These are phyloP conservation scores for Nemania sp. DNA, from an alignment of 2,329 filamentous ascomycete species.

Conservation along the genomic window DNA sequence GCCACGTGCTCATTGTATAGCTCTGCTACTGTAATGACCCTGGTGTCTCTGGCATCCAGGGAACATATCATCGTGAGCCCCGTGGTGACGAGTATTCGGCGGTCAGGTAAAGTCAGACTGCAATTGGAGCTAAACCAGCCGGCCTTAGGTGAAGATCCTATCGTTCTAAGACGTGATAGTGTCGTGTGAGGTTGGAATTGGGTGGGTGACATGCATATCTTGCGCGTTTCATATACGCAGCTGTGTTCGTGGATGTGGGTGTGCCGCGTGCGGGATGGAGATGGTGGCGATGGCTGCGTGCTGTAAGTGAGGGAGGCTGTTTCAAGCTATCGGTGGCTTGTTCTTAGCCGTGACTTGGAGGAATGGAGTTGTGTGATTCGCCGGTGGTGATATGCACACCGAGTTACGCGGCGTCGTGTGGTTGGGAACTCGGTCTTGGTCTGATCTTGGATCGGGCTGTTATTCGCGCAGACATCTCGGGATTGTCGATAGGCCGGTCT, in stretches of 20 bases:
- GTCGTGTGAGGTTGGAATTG: not conserved
- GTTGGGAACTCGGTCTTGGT: not conserved
- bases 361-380: not conserved
- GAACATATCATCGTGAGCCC: not conserved
- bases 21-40: not conserved
- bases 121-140: not conserved
- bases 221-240: slow-evolving; percentile 19
- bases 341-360: slow-evolving; percentile 18
- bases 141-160: not conserved
- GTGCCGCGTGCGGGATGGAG: too few relatives aligned
- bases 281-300: not conserved
- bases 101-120: slow-evolving; percentile 1
- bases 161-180: not conserved
- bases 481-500: not conserved
- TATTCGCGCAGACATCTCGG: not conserved
- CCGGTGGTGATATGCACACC: not conserved
- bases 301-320: slow-evolving; percentile 3
- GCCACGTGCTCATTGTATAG: slow-evolving; percentile 7
- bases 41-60: not conserved
- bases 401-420: slow-evolving; percentile 1
- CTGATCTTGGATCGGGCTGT: not conserved
- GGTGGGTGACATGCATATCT: slow-evolving; percentile 22
- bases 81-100: not conserved
- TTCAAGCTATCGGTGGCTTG: slow-evolving; percentile 20
- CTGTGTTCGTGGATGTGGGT: slow-evolving; percentile 10